Conservation (phyloP, 2,329 filamentous ascomycete species). For the Capronia coronata region DNA sequence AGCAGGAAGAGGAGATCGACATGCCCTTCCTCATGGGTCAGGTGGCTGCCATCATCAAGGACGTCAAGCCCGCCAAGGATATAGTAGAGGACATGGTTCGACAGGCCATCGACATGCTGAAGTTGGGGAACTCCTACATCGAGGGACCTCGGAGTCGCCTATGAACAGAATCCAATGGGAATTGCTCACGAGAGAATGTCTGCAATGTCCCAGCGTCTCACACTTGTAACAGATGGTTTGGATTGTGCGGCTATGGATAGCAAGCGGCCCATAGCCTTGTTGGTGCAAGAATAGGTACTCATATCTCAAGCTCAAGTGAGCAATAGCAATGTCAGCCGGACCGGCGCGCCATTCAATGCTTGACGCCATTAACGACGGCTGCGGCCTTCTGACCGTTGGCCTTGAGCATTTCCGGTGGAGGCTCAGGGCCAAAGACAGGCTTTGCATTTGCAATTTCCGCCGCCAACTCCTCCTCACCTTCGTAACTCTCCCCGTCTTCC, state of each 20-base stretch:
- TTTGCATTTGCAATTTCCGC: slow-evolving; percentile 37
- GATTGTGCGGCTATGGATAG: not conserved
- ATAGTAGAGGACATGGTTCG: slow-evolving; percentile 90
- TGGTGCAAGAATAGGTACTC: not conserved
- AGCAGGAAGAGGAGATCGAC: slow-evolving; percentile 67
- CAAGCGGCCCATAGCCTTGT: not conserved
- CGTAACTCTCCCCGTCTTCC: slow-evolving; percentile 53
- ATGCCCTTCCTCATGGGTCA: slow-evolving; percentile 90
- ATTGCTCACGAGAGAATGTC: not conserved
- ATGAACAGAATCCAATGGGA: slow-evolving; percentile 4
- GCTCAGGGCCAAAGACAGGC: slow-evolving; percentile 45
- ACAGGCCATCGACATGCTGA: slow-evolving; percentile 64
- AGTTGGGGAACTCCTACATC: slow-evolving; percentile 56
- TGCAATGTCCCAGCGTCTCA: not conserved
- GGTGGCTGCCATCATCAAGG: slow-evolving; percentile 70
- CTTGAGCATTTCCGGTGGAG: slow-evolving; percentile 45
- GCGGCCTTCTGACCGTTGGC: slow-evolving; percentile 41
- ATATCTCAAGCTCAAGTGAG: not conserved
- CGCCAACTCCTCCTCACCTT: slow-evolving; percentile 49
- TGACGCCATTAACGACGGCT: slow-evolving; percentile 38
- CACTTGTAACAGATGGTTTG: not conserved
- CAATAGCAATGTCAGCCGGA: not conserved
- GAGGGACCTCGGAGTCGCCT: slow-evolving; percentile 20
- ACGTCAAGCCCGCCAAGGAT: slow-evolving; percentile 70
- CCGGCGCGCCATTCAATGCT: slow-evolving; percentile 25